A percentile compares a stretch with the other conserved stretches of the same genome.
Conservation (phyloP, 129 eudicot genomes). For the Oenanthe sinensis region DNA sequence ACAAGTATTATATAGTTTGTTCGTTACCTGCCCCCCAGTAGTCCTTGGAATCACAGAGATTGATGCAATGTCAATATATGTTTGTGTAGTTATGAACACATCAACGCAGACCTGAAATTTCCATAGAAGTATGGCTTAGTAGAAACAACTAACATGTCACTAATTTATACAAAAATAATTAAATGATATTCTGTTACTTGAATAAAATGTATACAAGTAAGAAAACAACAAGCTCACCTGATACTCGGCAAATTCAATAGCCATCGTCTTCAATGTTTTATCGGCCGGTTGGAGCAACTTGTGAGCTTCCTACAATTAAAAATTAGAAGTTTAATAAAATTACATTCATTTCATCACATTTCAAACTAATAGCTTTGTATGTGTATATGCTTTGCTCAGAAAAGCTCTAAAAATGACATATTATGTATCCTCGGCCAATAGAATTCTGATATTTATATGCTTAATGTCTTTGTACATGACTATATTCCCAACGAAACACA, state of each 20-base stretch:
- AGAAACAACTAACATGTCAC: background rate
- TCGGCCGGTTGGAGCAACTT: constrained; percentile 91
- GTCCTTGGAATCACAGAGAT: constrained; percentile 89
- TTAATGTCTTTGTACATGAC: background rate
- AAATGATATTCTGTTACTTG: background rate
- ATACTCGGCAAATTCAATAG: constrained; percentile 87
- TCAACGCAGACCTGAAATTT: constrained; percentile 74
- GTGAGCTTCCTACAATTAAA: constrained; percentile 60
- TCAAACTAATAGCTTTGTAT: background rate
- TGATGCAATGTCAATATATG: constrained; percentile 89
- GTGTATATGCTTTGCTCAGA: background rate
- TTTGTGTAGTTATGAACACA: constrained; percentile 79
- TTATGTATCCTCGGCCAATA: background rate
- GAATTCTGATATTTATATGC: background rate
- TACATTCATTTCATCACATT: background rate
- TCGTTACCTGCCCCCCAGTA: constrained; percentile 89
- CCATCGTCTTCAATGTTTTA: constrained; percentile 81
- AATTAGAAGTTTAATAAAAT: background rate
- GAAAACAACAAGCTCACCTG: constrained; percentile 41
- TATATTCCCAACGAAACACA: background rate
- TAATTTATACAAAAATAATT: background rate
- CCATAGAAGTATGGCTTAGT: background rate
- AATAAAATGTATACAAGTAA: background rate
- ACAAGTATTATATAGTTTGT: background rate
- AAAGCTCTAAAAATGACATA: background rate